A percentile compares a stretch with the other conserved stretches of the same genome.
Conservation (phyloP, 2,329 filamentous ascomycete genomes). For the Phaeosphaeriaceae sp. region DNA sequence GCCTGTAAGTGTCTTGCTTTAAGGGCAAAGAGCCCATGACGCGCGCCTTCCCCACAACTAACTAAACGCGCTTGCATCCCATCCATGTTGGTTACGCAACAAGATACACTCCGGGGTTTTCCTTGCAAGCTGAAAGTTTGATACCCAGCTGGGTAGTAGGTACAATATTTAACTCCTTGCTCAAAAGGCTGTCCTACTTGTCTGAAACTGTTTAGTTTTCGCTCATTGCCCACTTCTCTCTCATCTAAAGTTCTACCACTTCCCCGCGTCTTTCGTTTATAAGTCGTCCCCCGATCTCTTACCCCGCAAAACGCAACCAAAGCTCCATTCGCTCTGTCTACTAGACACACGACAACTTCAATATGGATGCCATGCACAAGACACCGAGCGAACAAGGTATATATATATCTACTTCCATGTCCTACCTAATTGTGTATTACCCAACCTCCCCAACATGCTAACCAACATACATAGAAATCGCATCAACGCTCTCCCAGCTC, state of each 20-base stretch:
- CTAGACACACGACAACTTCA: conserved; percentile 1
- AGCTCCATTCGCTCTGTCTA: background rate
- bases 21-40: conserved; percentile 5
- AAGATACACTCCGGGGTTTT: too few relatives aligned
- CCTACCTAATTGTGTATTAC: too few relatives aligned
- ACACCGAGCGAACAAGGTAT: conserved; percentile 28
- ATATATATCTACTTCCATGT: too few relatives aligned
- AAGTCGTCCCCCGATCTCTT: background rate
- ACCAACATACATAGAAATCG: conserved; percentile 37
- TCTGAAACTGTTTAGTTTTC: too few relatives aligned
- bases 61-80: conserved; percentile 3
- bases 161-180: too few relatives aligned
- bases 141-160: too few relatives aligned
- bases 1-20: background rate
- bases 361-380: conserved; percentile 22
- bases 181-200: too few relatives aligned
- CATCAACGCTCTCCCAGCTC: conserved; percentile 45
- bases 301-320: conserved; percentile 10
- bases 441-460: too few relatives aligned
- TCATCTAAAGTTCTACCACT: background rate
- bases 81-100: background rate
- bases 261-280: conserved; percentile 5
- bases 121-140: background rate
- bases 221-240: background rate
- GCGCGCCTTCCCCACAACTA: conserved; percentile 14